Conservation (phyloP, 805 yeast genomes). For the Candida xyloterini region DNA sequence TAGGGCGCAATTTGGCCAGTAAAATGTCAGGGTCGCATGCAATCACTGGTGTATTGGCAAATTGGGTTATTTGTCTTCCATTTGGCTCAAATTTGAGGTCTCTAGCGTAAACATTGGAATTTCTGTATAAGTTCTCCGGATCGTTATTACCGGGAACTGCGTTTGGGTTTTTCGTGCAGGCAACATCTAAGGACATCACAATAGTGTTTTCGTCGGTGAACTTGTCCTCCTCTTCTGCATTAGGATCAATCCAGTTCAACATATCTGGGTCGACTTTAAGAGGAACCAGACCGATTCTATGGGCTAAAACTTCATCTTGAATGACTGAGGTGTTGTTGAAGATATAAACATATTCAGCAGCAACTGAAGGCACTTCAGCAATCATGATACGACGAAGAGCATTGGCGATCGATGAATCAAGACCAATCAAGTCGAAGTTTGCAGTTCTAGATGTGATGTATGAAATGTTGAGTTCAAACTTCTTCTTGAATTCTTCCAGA, state of each 20-base stretch:
- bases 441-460: constrained; percentile 66
- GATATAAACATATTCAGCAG: constrained; percentile 87
- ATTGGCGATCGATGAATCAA: constrained; percentile 92
- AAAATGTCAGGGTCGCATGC: constrained; percentile 88
- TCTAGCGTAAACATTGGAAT: constrained; percentile 83
- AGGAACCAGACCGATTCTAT: constrained; percentile 91
- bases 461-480: constrained; percentile 64
- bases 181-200: constrained; percentile 74
- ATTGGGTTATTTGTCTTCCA: constrained; percentile 75
- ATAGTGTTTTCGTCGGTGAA: constrained; percentile 88
- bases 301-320: constrained; percentile 96
- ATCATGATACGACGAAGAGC: constrained; percentile 97
- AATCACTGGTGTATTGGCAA: constrained; percentile 62
- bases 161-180: constrained; percentile 81
- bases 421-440: constrained; percentile 80
- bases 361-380: constrained; percentile 93
- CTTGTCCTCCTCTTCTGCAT: constrained; percentile 60
- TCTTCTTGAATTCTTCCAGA: constrained; percentile 69
- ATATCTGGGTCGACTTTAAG: constrained; percentile 87
- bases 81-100: constrained; percentile 90
- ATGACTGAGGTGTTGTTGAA: constrained; percentile 95
- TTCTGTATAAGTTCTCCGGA: constrained; percentile 79
- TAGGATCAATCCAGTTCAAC: constrained; percentile 75
- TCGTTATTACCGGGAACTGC: constrained; percentile 76
- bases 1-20: constrained; percentile 91